phyloP scores from a whole-genome alignment of 495 filamentous ascomycete species.

The Cercophora sp. region DNA sequence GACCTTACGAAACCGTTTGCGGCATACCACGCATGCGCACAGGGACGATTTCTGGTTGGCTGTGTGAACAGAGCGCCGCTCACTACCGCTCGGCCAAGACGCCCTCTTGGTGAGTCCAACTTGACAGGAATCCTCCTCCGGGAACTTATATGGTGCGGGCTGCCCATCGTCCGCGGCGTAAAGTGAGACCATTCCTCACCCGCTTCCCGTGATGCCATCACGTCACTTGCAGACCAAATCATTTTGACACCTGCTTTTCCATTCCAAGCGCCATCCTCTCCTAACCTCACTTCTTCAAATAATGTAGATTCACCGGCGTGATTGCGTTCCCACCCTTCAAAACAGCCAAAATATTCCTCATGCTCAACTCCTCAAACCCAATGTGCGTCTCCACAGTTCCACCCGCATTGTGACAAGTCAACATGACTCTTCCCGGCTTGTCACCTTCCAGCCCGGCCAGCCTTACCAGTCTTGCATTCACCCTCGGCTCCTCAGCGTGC shows the following conservation, averaged over 20 bases:
- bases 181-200: too few relatives aligned
- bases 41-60: too few relatives aligned
- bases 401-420: conserved; percentile 69
- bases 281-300: conserved; percentile 26
- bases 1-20: too few relatives aligned
- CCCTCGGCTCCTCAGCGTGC: conserved; percentile 55
- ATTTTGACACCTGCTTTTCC: background rate
- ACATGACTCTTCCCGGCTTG: conserved; percentile 45
- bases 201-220: too few relatives aligned
- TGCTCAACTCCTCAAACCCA: conserved; percentile 68
- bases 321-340: conserved; percentile 50
- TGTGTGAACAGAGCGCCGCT: too few relatives aligned
- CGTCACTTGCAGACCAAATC: too few relatives aligned
- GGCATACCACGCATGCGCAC: too few relatives aligned
- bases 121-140: too few relatives aligned
- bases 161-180: too few relatives aligned
- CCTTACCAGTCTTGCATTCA: conserved; percentile 43
- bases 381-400: conserved; percentile 66
- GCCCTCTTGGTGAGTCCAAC: too few relatives aligned
- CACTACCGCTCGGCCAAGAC: too few relatives aligned
- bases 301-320: conserved; percentile 63
- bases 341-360: conserved; percentile 67
- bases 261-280: background rate
- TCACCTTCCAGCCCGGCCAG: conserved; percentile 31
- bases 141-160: too few relatives aligned